Evolutionary conservation across 805 yeast genomes (phyloP).

Genomic region (Teunomyces stri): DNA sequence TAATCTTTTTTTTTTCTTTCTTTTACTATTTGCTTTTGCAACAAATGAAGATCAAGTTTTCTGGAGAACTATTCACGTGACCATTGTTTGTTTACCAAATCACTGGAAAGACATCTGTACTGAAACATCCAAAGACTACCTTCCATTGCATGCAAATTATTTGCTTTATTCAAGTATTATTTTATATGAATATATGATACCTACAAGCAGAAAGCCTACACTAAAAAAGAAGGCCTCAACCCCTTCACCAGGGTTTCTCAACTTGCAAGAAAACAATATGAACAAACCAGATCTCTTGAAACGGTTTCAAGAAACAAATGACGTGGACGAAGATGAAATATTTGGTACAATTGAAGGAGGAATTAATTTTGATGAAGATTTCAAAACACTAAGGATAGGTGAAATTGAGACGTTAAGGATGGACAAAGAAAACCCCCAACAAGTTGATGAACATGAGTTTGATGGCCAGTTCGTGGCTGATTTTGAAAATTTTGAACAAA

Average conservation of each 20-base stretch:
- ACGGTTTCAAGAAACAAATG: constrained; percentile 18
- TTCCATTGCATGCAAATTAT: neutral
- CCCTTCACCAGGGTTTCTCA: constrained; percentile 9
- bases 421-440: neutral
- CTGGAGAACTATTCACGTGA: constrained; percentile 1
- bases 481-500: constrained; percentile 7
- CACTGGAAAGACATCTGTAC: neutral
- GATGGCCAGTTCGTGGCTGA: constrained; percentile 7
- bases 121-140: neutral
- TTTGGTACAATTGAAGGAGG: constrained; percentile 24
- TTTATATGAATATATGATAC: constrained; percentile 6
- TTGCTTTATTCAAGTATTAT: neutral
- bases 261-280: neutral
- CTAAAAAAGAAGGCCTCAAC: constrained; percentile 11
- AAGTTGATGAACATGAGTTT: neutral
- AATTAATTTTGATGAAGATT: constrained; percentile 23
- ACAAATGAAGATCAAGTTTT: neutral
- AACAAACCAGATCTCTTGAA: constrained; percentile 20
- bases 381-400: constrained; percentile 21
- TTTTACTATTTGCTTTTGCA: neutral
- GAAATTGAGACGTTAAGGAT: constrained; percentile 10
- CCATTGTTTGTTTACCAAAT: constrained; percentile 2
- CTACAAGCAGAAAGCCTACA: constrained; percentile 9
- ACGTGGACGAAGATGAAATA: constrained; percentile 22
- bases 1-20: neutral